phyloP scores from a whole-genome alignment of 345 rosid species.

The Brassica rapa region DNA sequence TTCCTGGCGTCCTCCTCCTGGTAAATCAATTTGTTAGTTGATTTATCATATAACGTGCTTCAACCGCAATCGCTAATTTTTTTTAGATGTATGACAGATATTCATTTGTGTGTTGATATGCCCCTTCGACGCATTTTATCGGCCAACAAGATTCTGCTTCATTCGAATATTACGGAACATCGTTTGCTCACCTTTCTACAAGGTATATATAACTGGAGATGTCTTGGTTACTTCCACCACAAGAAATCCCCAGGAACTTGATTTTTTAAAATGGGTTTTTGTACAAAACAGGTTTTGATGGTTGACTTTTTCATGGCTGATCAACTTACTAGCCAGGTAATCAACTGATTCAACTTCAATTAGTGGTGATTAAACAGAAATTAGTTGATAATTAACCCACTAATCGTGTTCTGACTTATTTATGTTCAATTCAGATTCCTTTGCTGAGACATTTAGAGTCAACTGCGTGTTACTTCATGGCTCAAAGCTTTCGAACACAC shows the following conservation, averaged over 20 bases:
- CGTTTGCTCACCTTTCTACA: conserved; percentile 83
- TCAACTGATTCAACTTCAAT: background rate
- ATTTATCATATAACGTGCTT: background rate
- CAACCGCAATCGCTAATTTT: background rate
- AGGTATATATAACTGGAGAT: conserved; percentile 43
- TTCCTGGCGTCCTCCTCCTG: conserved; percentile 81
- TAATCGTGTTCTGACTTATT: conserved; percentile 10
- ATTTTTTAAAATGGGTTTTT: background rate
- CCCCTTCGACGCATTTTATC: conserved; percentile 78
- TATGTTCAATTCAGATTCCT: conserved; percentile 56
- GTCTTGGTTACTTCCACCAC: conserved; percentile 18
- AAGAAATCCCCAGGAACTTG: conserved; percentile 2
- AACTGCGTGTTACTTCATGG: conserved; percentile 82
- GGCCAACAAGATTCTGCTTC: conserved; percentile 83
- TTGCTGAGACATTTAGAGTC: conserved; percentile 80
- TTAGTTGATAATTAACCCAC: background rate
- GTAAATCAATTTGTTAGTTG: conserved; percentile 33
- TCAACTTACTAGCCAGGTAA: conserved; percentile 97
- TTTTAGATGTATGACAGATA: conserved; percentile 43
- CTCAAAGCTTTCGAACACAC: conserved; percentile 69
- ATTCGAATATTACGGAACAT: conserved; percentile 75
- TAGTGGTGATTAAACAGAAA: background rate
- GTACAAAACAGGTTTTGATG: conserved; percentile 67
- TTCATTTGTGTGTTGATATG: conserved; percentile 62
- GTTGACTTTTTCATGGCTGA: conserved; percentile 98